Base-by-base conservation (phyloP, 768 basidiomycete species). In the Tricholoma flavovirens region DNA sequence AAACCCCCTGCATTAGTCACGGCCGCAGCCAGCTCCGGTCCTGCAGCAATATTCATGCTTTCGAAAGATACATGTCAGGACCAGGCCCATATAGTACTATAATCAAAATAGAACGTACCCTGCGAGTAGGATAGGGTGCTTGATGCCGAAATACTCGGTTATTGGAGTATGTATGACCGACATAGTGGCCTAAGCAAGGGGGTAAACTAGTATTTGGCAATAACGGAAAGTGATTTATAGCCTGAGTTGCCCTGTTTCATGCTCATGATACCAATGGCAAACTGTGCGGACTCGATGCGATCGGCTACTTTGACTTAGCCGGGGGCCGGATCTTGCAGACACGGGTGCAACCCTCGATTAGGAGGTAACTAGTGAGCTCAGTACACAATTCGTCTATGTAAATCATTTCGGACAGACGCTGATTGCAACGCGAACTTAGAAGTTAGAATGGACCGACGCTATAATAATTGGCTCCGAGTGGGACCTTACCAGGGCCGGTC, bases 1-100 rank as follows among this genome's bases (percentile, higher is more conserved):
- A 97, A 63, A 51, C 94, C 94, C 49, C 94, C 93, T 24, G 93
- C 94, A 64, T 96, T 97, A 43, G 91, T 92, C 56, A 96, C 93
- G 36, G 91, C 93, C 38, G 93, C 94, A 15, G 93, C 93, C 22
- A 95, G 83, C 69, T 94, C 92, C 15, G 93, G 78, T 5, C 79
- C 79, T 55, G 79, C 78, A 59, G 71, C 73, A 11, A 73, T 71
- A 56, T 75, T 72, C 75, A 75, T 76, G 24, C 74, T 92, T 57
- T 50, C 14, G 29, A 26, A 36, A 17, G 9, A 4, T 32, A 32
- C 7, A 32, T 32, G 30, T 45, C 49, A 46, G 29, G 36, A 49
- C 60, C 30, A 56, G 29, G n/a, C 35, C 15, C 22, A 35, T 17
- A n/a, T 35, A 45, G 10, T 29, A 11, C 36, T 17, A 19, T 21